phyloP scores from a whole-genome alignment of 1,139 yeast genomes.

The Debaryomyces coudertii region DNA sequence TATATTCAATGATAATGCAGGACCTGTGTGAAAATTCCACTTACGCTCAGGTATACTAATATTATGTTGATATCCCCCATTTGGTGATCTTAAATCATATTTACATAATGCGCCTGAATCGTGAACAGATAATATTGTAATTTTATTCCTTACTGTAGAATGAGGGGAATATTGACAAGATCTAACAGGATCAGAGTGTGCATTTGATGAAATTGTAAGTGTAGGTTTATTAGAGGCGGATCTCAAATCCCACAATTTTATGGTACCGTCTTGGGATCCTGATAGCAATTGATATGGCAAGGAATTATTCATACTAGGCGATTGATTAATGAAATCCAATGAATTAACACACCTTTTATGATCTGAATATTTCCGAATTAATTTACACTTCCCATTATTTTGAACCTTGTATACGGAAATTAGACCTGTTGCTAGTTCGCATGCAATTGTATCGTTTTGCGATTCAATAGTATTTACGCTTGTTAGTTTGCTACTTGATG shows the following conservation, averaged over 20 bases:
- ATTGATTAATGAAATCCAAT: constrained; percentile 55
- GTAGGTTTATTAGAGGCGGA: constrained; percentile 50
- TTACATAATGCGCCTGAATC: constrained; percentile 87
- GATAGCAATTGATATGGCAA: constrained; percentile 66
- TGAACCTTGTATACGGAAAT: constrained; percentile 38
- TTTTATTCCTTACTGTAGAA: constrained; percentile 33
- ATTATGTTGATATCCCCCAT: constrained; percentile 17
- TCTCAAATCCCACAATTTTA: constrained; percentile 87
- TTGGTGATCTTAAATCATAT: constrained; percentile 68
- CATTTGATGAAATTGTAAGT: constrained; percentile 44
- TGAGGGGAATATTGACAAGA: constrained; percentile 64
- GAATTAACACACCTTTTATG: constrained; percentile 85
- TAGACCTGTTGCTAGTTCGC: constrained; percentile 47
- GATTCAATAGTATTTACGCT: constrained; percentile 47
- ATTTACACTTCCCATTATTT: constrained; percentile 41
- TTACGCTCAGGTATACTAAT: constrained; percentile 60
- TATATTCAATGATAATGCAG: constrained; percentile 86
- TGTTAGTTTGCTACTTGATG: constrained; percentile 39
- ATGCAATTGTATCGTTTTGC: constrained; percentile 38
- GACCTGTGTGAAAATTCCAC: constrained; percentile 89
- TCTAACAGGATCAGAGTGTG: constrained; percentile 67
- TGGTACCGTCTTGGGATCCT: constrained; percentile 90
- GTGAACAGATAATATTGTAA: constrained; percentile 62
- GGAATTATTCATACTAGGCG: constrained; percentile 35
- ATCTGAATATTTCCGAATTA: constrained; percentile 57